Evolutionary conservation across 768 basidiomycete genomes (phyloP).

Genomic region (Collybia sp.): DNA sequence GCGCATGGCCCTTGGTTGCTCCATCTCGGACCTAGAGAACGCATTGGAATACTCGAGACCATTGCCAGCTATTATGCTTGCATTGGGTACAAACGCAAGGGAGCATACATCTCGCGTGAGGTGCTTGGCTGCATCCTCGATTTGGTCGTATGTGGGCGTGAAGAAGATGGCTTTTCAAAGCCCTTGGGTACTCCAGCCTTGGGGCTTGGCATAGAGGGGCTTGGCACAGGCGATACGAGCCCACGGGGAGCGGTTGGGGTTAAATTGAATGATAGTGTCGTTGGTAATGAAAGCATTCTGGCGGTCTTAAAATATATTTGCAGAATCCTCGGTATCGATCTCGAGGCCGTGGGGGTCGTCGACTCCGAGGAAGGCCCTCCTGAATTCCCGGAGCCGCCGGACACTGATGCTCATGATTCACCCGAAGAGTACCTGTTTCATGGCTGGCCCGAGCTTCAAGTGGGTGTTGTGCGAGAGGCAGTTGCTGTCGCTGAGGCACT

Average conservation of each 20-base stretch:
- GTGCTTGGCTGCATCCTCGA: slow-evolving; percentile 83
- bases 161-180: slow-evolving; percentile 56
- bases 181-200: slow-evolving; percentile 33
- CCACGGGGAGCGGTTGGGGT: slow-evolving; percentile 60
- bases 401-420: slow-evolving; percentile 35
- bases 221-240: slow-evolving; percentile 25
- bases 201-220: slow-evolving; percentile 45
- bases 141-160: slow-evolving; percentile 79
- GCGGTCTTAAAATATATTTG: slow-evolving; percentile 70
- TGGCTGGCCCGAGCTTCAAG: slow-evolving; percentile 95
- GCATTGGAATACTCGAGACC: slow-evolving; percentile 64
- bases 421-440: slow-evolving; percentile 41
- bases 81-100: slow-evolving; percentile 84
- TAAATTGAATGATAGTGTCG: slow-evolving; percentile 65
- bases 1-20: slow-evolving; percentile 86
- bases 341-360: slow-evolving; percentile 62
- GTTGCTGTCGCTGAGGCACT: slow-evolving; percentile 88
- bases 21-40: slow-evolving; percentile 72
- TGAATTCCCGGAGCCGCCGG: slow-evolving; percentile 3
- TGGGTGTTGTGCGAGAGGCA: slow-evolving; percentile 90
- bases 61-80: slow-evolving; percentile 74
- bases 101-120: slow-evolving; percentile 82
- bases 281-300: slow-evolving; percentile 83
- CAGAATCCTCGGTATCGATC: slow-evolving; percentile 75
- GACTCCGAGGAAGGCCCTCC: slow-evolving; percentile 16